These are phyloP conservation scores for Bombardia bombarda DNA, from an alignment of 495 filamentous ascomycete genomes.

Conservation along the genomic window DNA sequence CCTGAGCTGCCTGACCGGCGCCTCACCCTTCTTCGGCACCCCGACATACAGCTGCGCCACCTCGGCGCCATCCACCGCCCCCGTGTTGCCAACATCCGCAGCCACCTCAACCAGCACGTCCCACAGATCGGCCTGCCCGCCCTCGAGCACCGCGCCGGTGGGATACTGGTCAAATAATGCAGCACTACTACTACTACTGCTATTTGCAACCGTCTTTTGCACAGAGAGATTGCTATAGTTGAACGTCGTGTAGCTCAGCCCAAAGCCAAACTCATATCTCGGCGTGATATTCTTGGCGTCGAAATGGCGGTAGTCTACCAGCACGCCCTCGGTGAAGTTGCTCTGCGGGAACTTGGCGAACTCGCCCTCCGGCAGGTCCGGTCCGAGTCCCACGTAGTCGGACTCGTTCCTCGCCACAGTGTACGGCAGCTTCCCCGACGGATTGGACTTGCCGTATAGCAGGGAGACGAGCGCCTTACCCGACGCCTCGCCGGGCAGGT, in stretches of 20 bases:
- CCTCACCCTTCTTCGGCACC: slow-evolving; percentile 31
- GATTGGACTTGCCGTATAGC: slow-evolving; percentile 51
- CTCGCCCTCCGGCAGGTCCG: slow-evolving; percentile 23
- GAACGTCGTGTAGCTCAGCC: slow-evolving; percentile 63
- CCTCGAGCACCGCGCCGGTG: slow-evolving; percentile 37
- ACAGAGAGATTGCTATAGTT: slow-evolving; percentile 36
- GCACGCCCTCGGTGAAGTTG: slow-evolving; percentile 58
- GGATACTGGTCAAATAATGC: slow-evolving; percentile 27
- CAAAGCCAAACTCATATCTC: slow-evolving; percentile 65
- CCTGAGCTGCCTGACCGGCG: slow-evolving; percentile 50
- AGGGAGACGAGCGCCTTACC: slow-evolving; percentile 49
- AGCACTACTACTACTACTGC: no score
- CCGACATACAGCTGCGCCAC: slow-evolving; percentile 60
- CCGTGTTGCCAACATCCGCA: slow-evolving; percentile 50
- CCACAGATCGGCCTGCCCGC: slow-evolving; percentile 52
- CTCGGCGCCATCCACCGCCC: slow-evolving; percentile 39
- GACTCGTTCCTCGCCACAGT: slow-evolving; percentile 56
- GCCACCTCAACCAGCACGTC: slow-evolving; percentile 46
- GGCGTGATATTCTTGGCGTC: slow-evolving; percentile 55
- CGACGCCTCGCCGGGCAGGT: slow-evolving; percentile 54
- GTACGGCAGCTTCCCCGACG: slow-evolving; percentile 62
- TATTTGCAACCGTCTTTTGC: slow-evolving; percentile 11
- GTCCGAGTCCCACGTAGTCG: slow-evolving; percentile 47
- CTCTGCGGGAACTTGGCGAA: slow-evolving; percentile 45
- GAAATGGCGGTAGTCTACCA: slow-evolving; percentile 62